phyloP scores from a whole-genome alignment of 2,329 filamentous ascomycete genomes.

The Orbilia blumenaviensis region DNA sequence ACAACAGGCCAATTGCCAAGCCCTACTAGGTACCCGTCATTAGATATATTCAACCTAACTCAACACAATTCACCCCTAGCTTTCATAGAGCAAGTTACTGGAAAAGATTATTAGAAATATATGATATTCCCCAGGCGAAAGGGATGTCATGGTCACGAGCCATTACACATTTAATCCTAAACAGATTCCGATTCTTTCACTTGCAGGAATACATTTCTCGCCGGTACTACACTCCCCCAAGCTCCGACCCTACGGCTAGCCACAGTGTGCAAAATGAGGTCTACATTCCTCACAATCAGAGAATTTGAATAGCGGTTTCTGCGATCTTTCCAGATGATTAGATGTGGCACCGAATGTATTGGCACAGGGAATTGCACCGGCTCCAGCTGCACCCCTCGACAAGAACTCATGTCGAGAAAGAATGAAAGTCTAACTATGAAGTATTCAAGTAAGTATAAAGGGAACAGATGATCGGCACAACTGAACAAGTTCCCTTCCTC shows the following conservation, averaged over 20 bases:
- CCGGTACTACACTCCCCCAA: not conserved
- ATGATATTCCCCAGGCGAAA: constrained; percentile 8
- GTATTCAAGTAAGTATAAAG: constrained; percentile 34
- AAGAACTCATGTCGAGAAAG: not conserved
- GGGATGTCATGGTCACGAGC: not conserved
- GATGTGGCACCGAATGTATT: not conserved
- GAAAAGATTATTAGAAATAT: constrained; percentile 9
- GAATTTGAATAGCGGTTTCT: not conserved
- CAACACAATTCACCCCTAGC: constrained; percentile 9
- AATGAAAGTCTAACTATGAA: constrained; percentile 2
- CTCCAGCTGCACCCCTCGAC: not conserved
- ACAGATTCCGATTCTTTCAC: constrained; percentile 20
- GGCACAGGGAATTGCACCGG: not conserved
- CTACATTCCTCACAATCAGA: constrained; percentile 29
- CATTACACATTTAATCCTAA: not conserved
- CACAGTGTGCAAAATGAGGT: constrained; percentile 30
- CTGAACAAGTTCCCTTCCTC: not conserved
- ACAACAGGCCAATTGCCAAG: not conserved
- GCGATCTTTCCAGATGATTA: not conserved
- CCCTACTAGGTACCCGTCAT: not conserved
- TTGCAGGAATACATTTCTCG: constrained; percentile 18
- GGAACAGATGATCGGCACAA: constrained; percentile 19
- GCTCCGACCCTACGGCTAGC: not conserved
- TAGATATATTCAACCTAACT: not conserved
- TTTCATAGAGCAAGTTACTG: not conserved